Conservation (phyloP, 441 rosid genomes). For the Pelargonium australe region DNA sequence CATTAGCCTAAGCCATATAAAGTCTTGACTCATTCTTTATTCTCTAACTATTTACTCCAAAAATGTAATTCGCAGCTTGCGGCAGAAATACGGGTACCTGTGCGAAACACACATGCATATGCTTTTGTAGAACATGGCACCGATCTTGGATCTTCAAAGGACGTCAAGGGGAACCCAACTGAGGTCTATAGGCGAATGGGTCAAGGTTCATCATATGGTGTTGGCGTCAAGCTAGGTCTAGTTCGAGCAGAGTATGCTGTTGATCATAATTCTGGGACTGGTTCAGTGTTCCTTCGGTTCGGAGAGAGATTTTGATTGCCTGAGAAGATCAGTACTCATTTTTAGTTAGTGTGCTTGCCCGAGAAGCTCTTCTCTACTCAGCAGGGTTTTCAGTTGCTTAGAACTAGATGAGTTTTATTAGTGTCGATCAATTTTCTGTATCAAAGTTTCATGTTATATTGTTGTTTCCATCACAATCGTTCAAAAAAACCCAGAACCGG, state of each 20-base stretch:
- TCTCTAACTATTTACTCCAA: constrained; percentile 4
- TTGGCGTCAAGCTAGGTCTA: constrained; percentile 75
- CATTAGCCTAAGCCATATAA: too few species aligned
- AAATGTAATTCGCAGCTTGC: constrained; percentile 52
- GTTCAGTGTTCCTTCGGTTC: constrained; percentile 80
- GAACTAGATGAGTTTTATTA: too few species aligned
- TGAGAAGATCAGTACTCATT: not conserved
- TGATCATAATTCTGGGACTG: constrained; percentile 80
- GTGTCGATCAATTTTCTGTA: too few species aligned
- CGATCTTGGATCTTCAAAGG: constrained; percentile 90
- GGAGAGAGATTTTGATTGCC: constrained; percentile 72
- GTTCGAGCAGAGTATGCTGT: constrained; percentile 94
- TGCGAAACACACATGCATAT: constrained; percentile 71
- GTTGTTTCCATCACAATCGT: too few species aligned
- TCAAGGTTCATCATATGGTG: constrained; percentile 87
- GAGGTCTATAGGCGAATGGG: constrained; percentile 91
- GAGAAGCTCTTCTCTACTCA: too few species aligned
- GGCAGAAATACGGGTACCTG: constrained; percentile 84
- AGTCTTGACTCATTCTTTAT: too few species aligned
- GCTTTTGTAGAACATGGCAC: constrained; percentile 95
- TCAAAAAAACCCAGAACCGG: too few species aligned
- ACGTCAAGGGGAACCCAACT: constrained; percentile 94
- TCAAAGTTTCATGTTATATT: too few species aligned
- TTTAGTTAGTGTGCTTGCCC: not conserved
- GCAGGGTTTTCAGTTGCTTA: too few species aligned